Evolutionary conservation across 371 early-diverging fungal genomes (phyloP).

Genomic region (Fennellomyces sp.): DNA sequence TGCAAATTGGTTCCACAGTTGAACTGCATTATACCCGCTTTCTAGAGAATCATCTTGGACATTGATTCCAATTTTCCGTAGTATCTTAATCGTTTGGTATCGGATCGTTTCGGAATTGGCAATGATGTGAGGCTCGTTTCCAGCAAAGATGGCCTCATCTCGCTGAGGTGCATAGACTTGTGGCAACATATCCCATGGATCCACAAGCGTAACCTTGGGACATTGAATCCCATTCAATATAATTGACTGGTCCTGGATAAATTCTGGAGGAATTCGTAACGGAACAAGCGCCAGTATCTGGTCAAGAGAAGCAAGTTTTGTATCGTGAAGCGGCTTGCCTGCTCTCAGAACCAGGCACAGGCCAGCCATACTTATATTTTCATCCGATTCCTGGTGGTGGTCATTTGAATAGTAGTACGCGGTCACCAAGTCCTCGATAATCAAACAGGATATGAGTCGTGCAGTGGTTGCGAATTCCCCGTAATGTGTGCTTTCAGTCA

Average conservation of each 20-base stretch:
- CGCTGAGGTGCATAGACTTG: conserved; percentile 35
- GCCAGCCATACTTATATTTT: too few species aligned
- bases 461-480: conserved; percentile 61
- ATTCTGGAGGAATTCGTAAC: conserved; percentile 40
- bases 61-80: not conserved
- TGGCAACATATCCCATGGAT: conserved; percentile 48
- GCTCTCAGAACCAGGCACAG: conserved; percentile 4
- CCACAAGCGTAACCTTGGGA: conserved; percentile 37
- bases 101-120: not conserved
- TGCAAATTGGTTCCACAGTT: conserved; percentile 43
- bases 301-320: too few species aligned
- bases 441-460: conserved; percentile 61
- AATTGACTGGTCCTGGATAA: conserved; percentile 10
- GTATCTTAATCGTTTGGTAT: not conserved
- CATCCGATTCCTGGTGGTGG: not conserved
- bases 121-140: conserved; percentile 4
- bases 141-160: too few species aligned
- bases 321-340: not conserved
- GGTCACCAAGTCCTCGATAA: conserved; percentile 58
- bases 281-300: conserved; percentile 45
- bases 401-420: conserved; percentile 27
- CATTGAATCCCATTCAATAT: conserved; percentile 30
- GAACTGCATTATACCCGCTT: conserved; percentile 39
- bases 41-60: conserved; percentile 12
- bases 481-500: conserved; percentile 32